Conservation (phyloP, 139 green algal genomes). For the Picochlorum costavermella region DNA sequence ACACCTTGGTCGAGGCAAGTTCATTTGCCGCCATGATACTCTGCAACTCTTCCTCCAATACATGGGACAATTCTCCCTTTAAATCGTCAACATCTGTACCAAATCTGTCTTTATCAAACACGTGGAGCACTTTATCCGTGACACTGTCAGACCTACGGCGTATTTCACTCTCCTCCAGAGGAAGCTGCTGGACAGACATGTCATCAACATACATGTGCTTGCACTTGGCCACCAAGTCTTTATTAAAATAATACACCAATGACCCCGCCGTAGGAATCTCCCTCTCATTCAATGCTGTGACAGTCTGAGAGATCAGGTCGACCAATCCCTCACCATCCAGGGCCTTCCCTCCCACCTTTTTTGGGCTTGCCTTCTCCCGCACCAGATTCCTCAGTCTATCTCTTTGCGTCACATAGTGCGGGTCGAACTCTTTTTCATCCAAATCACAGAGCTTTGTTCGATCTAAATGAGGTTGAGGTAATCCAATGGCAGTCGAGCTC, state of each 20-base stretch:
- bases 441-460: slow-evolving; percentile 64
- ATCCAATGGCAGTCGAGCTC: slow-evolving; percentile 59
- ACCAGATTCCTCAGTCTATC: slow-evolving; percentile 29
- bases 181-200: slow-evolving; percentile 37
- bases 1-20: slow-evolving; percentile 18
- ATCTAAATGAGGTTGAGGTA: slow-evolving; percentile 83
- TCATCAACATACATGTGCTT: slow-evolving; percentile 9
- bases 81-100: slow-evolving; percentile 30
- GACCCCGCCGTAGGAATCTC: slow-evolving; percentile 64
- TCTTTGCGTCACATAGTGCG: slow-evolving; percentile 34
- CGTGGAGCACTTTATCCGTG: slow-evolving; percentile 2
- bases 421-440: slow-evolving; percentile 31
- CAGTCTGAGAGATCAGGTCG: slow-evolving; percentile 37
- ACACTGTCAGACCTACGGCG: slow-evolving; percentile 13
- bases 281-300: slow-evolving; percentile 56
- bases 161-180: slow-evolving; percentile 37
- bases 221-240: slow-evolving; percentile 36
- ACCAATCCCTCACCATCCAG: slow-evolving; percentile 41
- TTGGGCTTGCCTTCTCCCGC: slow-evolving; percentile 31
- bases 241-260: slow-evolving; percentile 70
- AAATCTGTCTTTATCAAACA: slow-evolving; percentile 47
- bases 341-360: slow-evolving; percentile 32
- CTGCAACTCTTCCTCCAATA: slow-evolving; percentile 34
- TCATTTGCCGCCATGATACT: slow-evolving; percentile 28
- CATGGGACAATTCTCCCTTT: slow-evolving; percentile 25